Conservation (phyloP, 495 filamentous ascomycete genomes). For the Aspergillus biplanus region DNA sequence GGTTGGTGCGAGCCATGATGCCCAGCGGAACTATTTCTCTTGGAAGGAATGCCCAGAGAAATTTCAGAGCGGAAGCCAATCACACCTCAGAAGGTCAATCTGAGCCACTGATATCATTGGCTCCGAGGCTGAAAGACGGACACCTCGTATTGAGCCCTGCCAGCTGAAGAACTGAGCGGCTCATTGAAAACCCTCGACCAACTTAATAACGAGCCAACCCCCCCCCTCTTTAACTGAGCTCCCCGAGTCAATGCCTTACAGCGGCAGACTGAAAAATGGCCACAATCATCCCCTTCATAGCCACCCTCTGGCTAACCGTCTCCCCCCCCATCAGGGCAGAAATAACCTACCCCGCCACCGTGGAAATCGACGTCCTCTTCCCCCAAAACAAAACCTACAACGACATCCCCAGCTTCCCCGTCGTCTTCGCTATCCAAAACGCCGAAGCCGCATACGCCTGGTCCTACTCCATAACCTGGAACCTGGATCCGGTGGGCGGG, state of each 20-base stretch:
- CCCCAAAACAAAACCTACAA: conserved; percentile 1
- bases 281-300: background rate
- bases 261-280: no score
- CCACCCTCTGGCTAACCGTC: background rate
- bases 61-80: background rate
- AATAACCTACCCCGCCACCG: conserved; percentile 2
- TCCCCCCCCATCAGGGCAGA: background rate
- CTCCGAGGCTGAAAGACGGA: background rate
- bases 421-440: background rate
- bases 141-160: background rate
- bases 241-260: no score
- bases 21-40: background rate
- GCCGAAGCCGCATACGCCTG: conserved; percentile 1
- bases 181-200: background rate
- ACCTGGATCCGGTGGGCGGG: background rate
- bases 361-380: conserved; percentile 1
- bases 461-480: background rate
- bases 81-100: background rate
- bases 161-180: background rate
- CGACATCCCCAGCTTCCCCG: background rate
- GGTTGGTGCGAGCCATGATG: background rate
- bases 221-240: background rate
- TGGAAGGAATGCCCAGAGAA: conserved; percentile 2
- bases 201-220: background rate
- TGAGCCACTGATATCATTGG: background rate